Conservation (phyloP, 2,329 filamentous ascomycete species). For the Cercospora sesami region DNA sequence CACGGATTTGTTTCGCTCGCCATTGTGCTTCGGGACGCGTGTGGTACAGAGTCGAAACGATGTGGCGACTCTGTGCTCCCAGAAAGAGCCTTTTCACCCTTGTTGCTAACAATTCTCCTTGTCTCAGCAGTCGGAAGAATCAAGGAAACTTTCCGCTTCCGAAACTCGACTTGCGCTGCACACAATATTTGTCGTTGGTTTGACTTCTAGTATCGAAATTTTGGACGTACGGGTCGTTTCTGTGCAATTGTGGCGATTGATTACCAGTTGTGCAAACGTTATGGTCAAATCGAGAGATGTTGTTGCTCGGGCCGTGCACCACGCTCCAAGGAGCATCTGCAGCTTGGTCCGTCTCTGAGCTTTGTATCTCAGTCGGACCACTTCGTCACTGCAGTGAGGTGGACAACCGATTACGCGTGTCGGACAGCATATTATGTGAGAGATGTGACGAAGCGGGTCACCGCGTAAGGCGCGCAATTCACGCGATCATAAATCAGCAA, state of each 20-base stretch:
- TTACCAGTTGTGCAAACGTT: not conserved
- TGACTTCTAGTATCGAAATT: not conserved
- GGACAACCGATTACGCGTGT: not conserved
- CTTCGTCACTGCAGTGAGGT: not conserved
- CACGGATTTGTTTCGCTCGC: not conserved
- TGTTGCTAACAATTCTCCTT: not conserved
- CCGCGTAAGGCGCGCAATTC: not conserved
- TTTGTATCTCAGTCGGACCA: not conserved
- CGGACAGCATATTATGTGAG: not conserved
- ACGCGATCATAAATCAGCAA: not conserved
- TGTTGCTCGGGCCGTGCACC: conserved; percentile 4
- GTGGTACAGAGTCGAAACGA: not conserved
- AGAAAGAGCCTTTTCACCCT: not conserved
- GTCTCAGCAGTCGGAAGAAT: not conserved
- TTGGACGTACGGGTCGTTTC: not conserved
- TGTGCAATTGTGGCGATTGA: not conserved
- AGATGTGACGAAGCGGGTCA: not conserved
- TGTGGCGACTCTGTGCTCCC: not conserved
- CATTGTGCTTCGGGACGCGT: not conserved
- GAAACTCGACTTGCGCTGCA: not conserved
- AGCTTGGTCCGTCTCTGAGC: not conserved
- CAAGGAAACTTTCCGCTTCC: not conserved
- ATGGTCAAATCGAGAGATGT: not conserved
- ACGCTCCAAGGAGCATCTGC: not conserved
- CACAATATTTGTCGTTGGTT: not conserved